Conservation (phyloP, 768 basidiomycete genomes). For the Harrya chromipes region DNA sequence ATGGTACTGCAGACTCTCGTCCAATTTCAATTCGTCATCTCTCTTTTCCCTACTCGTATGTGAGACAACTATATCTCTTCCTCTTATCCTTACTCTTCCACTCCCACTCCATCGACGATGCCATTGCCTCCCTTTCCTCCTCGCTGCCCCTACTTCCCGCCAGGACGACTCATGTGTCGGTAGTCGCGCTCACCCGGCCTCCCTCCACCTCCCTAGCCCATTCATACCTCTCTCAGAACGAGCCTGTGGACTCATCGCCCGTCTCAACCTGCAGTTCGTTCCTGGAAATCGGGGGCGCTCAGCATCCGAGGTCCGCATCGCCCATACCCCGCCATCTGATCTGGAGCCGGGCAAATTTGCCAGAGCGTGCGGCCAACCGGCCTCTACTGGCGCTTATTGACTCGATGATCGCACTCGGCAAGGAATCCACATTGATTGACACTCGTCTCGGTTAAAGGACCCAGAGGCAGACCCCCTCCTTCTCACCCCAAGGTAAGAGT, state of each 20-base stretch:
- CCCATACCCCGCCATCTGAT: slow-evolving; percentile 23
- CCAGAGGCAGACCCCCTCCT: not conserved
- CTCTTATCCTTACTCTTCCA: not conserved
- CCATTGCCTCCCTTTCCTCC: slow-evolving; percentile 19
- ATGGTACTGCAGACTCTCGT: too few species aligned
- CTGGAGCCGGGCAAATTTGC: slow-evolving; percentile 29
- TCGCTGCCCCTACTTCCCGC: slow-evolving; percentile 9
- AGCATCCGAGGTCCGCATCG: slow-evolving; percentile 20
- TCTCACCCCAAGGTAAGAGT: slow-evolving; percentile 18
- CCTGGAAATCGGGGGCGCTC: slow-evolving; percentile 20
- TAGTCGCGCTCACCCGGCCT: not conserved
- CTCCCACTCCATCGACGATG: slow-evolving; percentile 7
- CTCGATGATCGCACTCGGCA: slow-evolving; percentile 6
- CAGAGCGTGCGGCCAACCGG: slow-evolving; percentile 26
- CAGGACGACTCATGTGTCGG: slow-evolving; percentile 7
- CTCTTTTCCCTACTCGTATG: too few species aligned
- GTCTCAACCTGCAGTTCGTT: slow-evolving; percentile 7
- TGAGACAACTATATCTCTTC: too few species aligned
- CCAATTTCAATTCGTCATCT: too few species aligned
- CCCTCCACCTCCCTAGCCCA: slow-evolving; percentile 3
- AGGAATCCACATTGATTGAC: not conserved
- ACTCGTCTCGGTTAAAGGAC: slow-evolving; percentile 1
- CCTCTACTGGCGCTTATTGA: slow-evolving; percentile 6
- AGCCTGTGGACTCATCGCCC: slow-evolving; percentile 15
- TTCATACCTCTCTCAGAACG: not conserved